Evolutionary conservation across 1,284 basidiomycete species (phyloP).

Genomic region (Polyporus tsugae): DNA sequence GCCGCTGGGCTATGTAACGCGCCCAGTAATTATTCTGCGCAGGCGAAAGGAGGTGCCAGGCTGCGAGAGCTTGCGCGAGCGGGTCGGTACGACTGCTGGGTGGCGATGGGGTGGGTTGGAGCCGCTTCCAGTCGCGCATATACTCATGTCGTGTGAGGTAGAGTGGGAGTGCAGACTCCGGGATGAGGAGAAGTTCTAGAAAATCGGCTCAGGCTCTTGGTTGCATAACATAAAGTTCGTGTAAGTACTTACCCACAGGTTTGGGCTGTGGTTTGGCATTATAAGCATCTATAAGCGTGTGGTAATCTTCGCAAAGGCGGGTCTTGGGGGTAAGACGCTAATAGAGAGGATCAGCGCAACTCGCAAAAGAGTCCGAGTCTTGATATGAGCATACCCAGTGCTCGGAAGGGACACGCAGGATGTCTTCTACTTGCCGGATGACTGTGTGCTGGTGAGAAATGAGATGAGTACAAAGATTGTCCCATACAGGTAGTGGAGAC

Average conservation of each 20-base stretch:
- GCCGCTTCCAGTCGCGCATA: constrained; percentile 14
- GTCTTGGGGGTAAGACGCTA: constrained; percentile 2
- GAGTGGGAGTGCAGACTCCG: neutral
- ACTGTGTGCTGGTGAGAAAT: neutral
- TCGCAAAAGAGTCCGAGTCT: too few species aligned
- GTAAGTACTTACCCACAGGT: neutral
- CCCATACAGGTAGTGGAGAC: too few species aligned
- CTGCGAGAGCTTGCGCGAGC: constrained; percentile 6
- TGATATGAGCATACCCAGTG: neutral
- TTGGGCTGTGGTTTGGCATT: neutral
- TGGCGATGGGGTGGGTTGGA: neutral
- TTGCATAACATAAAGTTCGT: too few species aligned
- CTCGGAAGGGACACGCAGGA: constrained; percentile 2
- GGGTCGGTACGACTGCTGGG: neutral
- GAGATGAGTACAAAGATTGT: neutral
- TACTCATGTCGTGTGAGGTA: constrained; percentile 17
- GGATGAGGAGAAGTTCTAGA: constrained; percentile 14
- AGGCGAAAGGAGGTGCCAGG: constrained; percentile 14
- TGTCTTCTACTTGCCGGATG: constrained; percentile 4
- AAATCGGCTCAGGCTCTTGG: neutral
- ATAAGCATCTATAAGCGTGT: neutral
- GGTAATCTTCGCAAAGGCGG: neutral
- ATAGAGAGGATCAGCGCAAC: neutral
- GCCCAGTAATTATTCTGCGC: constrained; percentile 5
- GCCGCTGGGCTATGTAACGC: constrained; percentile 10